Base-by-base conservation (phyloP, 2,329 filamentous ascomycete genomes). In the Blastomyces percursus region DNA sequence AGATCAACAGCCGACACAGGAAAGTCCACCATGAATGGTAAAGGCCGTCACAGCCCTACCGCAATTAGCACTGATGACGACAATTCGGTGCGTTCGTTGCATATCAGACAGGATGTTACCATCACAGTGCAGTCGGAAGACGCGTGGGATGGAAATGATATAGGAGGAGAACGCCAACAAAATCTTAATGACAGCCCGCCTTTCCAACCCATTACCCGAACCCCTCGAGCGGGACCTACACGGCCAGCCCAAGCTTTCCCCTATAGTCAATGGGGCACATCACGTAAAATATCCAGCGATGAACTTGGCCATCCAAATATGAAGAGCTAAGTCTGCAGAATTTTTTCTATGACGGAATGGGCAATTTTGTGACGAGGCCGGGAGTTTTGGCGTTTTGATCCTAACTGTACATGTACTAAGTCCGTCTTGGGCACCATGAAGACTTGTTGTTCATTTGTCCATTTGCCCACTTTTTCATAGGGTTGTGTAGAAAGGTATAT, bases 21-120 rank as follows among this genome's bases (percentile, higher is more conserved):
- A 57, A 70, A 21, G 27, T 35, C 35, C 35, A 16, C 24, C 68
- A 70, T 21, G 74, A 75, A 60, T 57, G 74, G 69, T 50, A 60
- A 71, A 73, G n/a, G 68, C 67, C 7, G 67, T 69, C 38, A 57
- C 54, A 21, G 59, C 70, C 46, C 57, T n/a, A 62, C 68, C 35
- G 75, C 72, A 61, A 27, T 8, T 32, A 16, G n/a, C 27, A 38
- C 32, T 5, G 42, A 32, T 56, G 74, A 76, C 24, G 73, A 75
- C 64, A 71, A 71, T 21, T 76, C 74, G 1, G 70, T 71, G 8
- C 71, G 72, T 11, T 74, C 73, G 12, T 62, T 76, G 42, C 68
- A 73, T 24, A 76, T 76, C 58, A 71, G 74, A 24, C 74, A 75
- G 59, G 74, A 76, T 48, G 71, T 76, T 46, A 76, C 74, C 8